These are phyloP conservation scores for Plasmodium ovale DNA, from an alignment of 169 alveolate species.

Conservation along the genomic window DNA sequence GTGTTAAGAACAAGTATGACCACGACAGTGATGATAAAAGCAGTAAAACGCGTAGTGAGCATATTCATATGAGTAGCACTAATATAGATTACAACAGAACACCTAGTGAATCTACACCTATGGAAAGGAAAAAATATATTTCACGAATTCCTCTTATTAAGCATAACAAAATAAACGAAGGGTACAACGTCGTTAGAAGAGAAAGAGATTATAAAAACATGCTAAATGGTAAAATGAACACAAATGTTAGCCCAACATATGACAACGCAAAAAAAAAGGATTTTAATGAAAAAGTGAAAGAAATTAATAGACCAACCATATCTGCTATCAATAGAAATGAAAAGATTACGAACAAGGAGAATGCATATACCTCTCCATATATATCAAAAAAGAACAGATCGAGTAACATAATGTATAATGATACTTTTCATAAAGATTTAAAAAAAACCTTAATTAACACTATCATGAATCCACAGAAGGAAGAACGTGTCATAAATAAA, in stretches of 20 bases:
- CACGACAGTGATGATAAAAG: too few species aligned
- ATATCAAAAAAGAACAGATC: background rate
- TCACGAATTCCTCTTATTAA: slow-evolving; percentile 8
- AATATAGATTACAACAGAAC: too few species aligned
- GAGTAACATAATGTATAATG: background rate
- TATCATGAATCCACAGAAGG: slow-evolving; percentile 43
- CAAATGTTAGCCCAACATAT: background rate
- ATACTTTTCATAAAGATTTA: slow-evolving; percentile 39
- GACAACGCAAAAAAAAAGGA: background rate
- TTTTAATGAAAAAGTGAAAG: background rate
- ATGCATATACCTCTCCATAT: slow-evolving; percentile 1
- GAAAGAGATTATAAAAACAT: background rate
- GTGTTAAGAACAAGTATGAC: too few species aligned
- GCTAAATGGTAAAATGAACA: background rate
- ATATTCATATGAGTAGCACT: too few species aligned
- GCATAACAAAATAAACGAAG: slow-evolving; percentile 10
- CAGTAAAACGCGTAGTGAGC: too few species aligned
- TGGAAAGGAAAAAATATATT: too few species aligned
- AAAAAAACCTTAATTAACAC: slow-evolving; percentile 54
- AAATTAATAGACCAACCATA: background rate
- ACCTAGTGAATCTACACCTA: too few species aligned
- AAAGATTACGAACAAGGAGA: slow-evolving; percentile 6
- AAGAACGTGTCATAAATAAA: background rate
- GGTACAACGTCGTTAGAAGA: background rate
- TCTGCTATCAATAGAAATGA: slow-evolving; percentile 22